phyloP scores from a whole-genome alignment of 2,329 filamentous ascomycete species.

The Xylariaceae sp. region DNA sequence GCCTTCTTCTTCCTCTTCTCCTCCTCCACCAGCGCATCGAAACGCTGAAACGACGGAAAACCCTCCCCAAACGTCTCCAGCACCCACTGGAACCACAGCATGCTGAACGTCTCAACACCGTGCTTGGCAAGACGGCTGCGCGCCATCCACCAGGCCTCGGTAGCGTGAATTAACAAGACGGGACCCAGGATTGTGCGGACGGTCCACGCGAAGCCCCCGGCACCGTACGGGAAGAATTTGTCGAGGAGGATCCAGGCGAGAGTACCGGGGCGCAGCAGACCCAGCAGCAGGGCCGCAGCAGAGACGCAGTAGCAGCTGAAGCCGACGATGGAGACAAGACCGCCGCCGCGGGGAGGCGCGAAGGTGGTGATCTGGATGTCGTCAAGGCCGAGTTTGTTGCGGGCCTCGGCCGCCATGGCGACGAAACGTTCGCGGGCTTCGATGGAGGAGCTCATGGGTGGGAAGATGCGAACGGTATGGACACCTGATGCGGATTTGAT shows the following conservation, averaged over 20 bases:
- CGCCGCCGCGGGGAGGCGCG: slow-evolving; percentile 38
- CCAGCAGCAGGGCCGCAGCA: slow-evolving; percentile 42
- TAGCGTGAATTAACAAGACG: slow-evolving; percentile 59
- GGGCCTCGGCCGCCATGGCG: slow-evolving; percentile 58
- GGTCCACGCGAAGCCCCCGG: slow-evolving; percentile 51
- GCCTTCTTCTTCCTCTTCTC: slow-evolving; percentile 42
- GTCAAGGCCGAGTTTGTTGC: slow-evolving; percentile 55
- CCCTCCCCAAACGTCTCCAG: slow-evolving; percentile 51
- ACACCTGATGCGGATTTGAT: slow-evolving; percentile 47
- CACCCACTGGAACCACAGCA: slow-evolving; percentile 54
- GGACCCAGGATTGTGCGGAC: slow-evolving; percentile 54
- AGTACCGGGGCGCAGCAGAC: slow-evolving; percentile 49
- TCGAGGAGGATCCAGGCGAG: slow-evolving; percentile 46
- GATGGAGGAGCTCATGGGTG: slow-evolving; percentile 61
- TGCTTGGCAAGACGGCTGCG: slow-evolving; percentile 42
- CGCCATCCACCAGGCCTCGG: slow-evolving; percentile 56
- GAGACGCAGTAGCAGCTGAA: slow-evolving; percentile 51
- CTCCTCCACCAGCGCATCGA: slow-evolving; percentile 44
- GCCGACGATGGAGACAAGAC: slow-evolving; percentile 49
- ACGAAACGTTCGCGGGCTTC: slow-evolving; percentile 68
- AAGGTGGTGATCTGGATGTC: slow-evolving; percentile 40
- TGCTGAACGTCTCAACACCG: slow-evolving; percentile 41
- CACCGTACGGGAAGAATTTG: slow-evolving; percentile 48
- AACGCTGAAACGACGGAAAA: slow-evolving; percentile 42
- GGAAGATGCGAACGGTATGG: slow-evolving; percentile 58